Evolutionary conservation across 208 protist species (phyloP).

Genomic region (Crithidia acanthocephali): DNA sequence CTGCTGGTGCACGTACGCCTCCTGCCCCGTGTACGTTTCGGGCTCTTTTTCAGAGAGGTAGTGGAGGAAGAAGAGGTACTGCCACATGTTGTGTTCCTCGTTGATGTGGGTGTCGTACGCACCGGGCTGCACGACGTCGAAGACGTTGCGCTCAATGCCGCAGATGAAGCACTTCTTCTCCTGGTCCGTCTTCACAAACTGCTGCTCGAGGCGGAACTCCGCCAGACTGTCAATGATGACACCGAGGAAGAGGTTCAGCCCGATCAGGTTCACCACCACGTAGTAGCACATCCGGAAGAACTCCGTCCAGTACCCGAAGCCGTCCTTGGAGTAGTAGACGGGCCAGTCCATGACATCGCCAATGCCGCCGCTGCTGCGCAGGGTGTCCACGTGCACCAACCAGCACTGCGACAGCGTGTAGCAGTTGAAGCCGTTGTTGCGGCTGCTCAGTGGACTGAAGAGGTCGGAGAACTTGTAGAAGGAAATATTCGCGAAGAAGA

Average conservation of each 20-base stretch:
- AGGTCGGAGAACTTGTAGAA: constrained; percentile 70
- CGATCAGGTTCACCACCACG: constrained; percentile 80
- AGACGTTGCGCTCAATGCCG: constrained; percentile 79
- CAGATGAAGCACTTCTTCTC: constrained; percentile 95
- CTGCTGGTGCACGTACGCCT: constrained; percentile 73
- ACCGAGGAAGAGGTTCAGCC: constrained; percentile 93
- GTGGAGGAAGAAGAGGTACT: constrained; percentile 94
- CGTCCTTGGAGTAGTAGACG: constrained; percentile 46
- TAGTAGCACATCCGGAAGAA: constrained; percentile 93
- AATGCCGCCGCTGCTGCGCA: constrained; percentile 76
- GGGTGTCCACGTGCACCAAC: constrained; percentile 73
- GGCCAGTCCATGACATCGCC: constrained; percentile 78
- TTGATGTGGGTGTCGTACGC: constrained; percentile 87
- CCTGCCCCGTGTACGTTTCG: constrained; percentile 76
- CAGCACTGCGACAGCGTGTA: constrained; percentile 79
- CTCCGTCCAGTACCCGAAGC: constrained; percentile 82
- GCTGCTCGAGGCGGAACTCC: constrained; percentile 69
- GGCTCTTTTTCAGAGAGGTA: constrained; percentile 77
- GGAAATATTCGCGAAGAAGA: constrained; percentile 62
- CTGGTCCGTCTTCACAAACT: constrained; percentile 69
- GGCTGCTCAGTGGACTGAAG: constrained; percentile 44
- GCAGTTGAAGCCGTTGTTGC: constrained; percentile 74
- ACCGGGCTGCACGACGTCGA: constrained; percentile 74
- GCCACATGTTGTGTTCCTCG: constrained; percentile 96
- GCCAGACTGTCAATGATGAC: constrained; percentile 95